These are phyloP conservation scores for Dysphania ambrosioides DNA, from an alignment of 148 eudicot species.

Conservation along the genomic window DNA sequence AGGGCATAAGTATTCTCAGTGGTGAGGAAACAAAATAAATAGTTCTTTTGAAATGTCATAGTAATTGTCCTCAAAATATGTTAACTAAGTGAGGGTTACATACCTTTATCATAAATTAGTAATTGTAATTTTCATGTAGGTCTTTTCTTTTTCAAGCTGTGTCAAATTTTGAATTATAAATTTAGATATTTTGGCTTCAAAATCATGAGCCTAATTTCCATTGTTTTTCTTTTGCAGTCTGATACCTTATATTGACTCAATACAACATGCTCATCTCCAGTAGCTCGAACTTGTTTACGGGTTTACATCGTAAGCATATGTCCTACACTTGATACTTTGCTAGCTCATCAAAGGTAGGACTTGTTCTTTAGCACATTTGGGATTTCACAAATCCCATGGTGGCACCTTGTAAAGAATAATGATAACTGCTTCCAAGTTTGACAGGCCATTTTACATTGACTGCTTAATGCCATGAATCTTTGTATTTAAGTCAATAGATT, in stretches of 20 bases:
- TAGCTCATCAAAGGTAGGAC: background rate
- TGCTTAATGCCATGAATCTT: background rate
- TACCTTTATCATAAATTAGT: too few species aligned
- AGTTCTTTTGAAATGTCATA: too few species aligned
- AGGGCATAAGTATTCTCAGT: too few species aligned
- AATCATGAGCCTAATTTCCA: background rate
- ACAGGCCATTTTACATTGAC: background rate
- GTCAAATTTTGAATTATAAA: background rate
- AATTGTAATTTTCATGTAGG: background rate
- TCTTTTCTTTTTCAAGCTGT: background rate
- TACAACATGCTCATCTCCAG: background rate
- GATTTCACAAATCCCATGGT: background rate
- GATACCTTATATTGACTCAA: background rate
- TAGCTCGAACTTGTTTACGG: background rate
- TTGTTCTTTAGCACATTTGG: background rate
- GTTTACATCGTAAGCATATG: background rate
- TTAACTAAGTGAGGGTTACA: too few species aligned
- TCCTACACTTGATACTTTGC: background rate
- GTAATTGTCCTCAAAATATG: too few species aligned
- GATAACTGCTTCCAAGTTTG: background rate
- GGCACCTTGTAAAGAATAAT: background rate
- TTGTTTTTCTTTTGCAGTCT: background rate
- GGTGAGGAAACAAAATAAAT: too few species aligned
- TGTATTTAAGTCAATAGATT: background rate
- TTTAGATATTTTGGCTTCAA: background rate